Base-by-base conservation (phyloP, 1,139 yeast genomes). In the Pichia terricola region DNA sequence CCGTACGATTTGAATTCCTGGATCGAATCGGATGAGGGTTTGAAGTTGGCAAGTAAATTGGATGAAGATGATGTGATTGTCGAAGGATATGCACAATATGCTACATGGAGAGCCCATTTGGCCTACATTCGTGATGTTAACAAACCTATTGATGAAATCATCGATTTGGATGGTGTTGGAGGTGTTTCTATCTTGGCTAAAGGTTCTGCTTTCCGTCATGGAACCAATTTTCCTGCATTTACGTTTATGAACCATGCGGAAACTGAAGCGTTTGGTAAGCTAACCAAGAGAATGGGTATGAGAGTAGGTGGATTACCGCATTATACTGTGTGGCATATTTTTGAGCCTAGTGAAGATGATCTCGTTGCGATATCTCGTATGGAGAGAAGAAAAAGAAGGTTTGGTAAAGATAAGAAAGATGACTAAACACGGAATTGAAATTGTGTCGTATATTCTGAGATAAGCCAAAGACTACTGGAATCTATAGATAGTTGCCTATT, bases 281-380 rank as follows among this genome's bases (percentile, higher is more conserved):
- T 86, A 84, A 80, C 89, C 26, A 81, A 74, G 54, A 69, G 70
- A 46, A 82, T 85, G 82, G 94, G 94, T 8, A 82, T 75, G 63
- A 68, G 67, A 49, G 94, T 86, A 34, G 88, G 87, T 41, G 95
- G 95, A 0, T 70, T 85, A 54, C 94, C 94, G 27, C 89, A 86
- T 65, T 86, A 86, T 60, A 84, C 89, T 1, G 70, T 86, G 37
- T 85, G 95, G 95, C 88, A 81, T 61, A 79, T 81, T 45, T 81
- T 79, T 62, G 95, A 85, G 58, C 89, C 94, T 36, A 84, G 95
- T 65, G 95, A 84, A 60, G 96, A 89, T 58, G 96, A 89, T 63
- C 68, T 87, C 50, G 72, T 74, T 58, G 78, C 80, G 56, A 84
- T 86, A 43, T 82, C 86, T 2, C 71, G 73, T 60, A 72, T 75